These are phyloP conservation scores for Penicillium palitans DNA, from an alignment of 2,329 filamentous ascomycete species.

Conservation along the genomic window DNA sequence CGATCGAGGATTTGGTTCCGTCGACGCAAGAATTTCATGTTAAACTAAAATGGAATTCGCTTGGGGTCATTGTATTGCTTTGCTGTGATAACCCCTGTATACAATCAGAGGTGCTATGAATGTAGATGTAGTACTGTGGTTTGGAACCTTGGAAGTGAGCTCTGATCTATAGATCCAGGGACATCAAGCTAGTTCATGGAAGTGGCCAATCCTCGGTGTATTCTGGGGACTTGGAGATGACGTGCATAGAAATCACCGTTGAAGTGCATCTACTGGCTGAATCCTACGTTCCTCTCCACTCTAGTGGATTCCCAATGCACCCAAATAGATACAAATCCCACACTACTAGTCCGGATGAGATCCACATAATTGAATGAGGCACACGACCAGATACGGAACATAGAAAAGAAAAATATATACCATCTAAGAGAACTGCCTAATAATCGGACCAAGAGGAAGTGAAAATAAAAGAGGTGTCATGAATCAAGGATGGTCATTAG, in stretches of 20 bases:
- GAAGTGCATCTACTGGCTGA: not conserved
- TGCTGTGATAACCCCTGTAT: not conserved
- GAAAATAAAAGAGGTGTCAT: constrained; percentile 17
- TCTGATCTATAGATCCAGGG: not conserved
- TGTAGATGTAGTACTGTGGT: not conserved
- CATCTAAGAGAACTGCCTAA: constrained; percentile 8
- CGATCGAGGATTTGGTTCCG: not conserved
- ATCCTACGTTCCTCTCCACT: not conserved
- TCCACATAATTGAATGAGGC: not conserved
- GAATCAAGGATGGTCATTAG: constrained; percentile 24
- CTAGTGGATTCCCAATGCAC: not conserved
- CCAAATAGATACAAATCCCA: not conserved
- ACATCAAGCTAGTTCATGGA: not conserved
- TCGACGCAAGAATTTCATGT: not conserved
- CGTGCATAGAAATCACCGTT: not conserved
- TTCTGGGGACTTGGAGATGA: not conserved
- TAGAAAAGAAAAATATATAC: constrained; percentile 13
- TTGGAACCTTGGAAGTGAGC: not conserved
- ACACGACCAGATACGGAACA: not conserved
- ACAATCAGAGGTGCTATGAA: not conserved
- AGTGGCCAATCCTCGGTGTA: not conserved
- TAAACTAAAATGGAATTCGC: not conserved
- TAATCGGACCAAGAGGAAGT: constrained; percentile 5
- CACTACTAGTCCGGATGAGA: not conserved
- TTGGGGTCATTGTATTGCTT: not conserved